Evolutionary conservation across 2,329 filamentous ascomycete species (phyloP).

Genomic region (Alternaria brassicae): DNA sequence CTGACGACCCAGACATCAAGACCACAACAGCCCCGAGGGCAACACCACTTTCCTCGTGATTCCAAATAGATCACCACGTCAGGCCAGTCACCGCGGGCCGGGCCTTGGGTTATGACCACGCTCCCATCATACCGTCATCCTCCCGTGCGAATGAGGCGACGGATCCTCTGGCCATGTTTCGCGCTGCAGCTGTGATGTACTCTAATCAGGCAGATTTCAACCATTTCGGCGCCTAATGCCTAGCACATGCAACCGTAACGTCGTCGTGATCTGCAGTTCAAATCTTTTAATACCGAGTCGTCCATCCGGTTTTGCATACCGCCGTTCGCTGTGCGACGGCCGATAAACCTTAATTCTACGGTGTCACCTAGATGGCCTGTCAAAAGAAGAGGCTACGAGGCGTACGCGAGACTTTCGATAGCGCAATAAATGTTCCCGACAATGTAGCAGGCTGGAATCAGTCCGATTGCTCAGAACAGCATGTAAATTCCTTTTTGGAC

Average conservation of each 20-base stretch:
- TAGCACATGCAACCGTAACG: background rate
- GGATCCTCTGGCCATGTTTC: background rate
- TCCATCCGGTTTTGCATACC: slow-evolving; percentile 1
- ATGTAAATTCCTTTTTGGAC: background rate
- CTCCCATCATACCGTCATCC: background rate
- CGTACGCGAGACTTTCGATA: slow-evolving; percentile 1
- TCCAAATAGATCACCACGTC: background rate
- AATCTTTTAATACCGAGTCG: background rate
- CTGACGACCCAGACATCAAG: background rate
- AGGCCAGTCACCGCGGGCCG: background rate
- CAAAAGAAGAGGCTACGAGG: background rate
- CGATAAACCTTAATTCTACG: background rate
- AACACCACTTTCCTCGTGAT: too few relatives aligned
- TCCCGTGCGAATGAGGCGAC: background rate
- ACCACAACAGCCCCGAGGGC: too few relatives aligned
- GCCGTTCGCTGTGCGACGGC: background rate
- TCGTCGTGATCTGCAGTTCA: background rate
- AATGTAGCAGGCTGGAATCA: background rate
- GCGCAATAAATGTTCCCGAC: slow-evolving; percentile 2
- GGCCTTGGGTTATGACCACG: background rate
- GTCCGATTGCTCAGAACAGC: slow-evolving; percentile 12
- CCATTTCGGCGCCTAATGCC: background rate
- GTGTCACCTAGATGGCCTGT: background rate
- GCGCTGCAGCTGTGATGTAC: background rate
- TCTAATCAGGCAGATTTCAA: background rate